Evolutionary conservation across 2,329 filamentous ascomycete genomes (phyloP), one percentile per base, ranked within the genome.

Genomic region (Penicillium corylophilum): DNA sequence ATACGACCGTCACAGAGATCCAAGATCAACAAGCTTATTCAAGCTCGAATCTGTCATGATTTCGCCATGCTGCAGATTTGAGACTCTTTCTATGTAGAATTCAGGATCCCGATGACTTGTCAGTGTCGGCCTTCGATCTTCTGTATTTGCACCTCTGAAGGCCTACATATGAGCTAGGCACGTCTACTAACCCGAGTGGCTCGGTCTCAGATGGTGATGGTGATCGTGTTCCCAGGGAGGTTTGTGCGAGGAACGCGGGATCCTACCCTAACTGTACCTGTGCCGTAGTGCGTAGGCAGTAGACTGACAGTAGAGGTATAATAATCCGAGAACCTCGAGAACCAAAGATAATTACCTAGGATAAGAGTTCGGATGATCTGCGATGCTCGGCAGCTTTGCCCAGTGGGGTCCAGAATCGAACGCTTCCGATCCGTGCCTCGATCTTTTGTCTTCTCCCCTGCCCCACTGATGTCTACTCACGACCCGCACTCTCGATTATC

Each of bases 311-410:
- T 16, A 8, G 15, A 35, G 18, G 8, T 12, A 12, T 12, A 20
- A 36, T 16, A 18, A 18, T 16, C n/a, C 2, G 18, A 10, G 7
- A 36, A 9, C 16, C 8, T 18, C 10, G 6, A 29, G 20, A 22
- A 15, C 15, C 23, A 29, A 3, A 28, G 31, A 12, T 8, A 28
- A n/a, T 43, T n/a, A 39, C 39, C 41, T 35, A n/a, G n/a, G 10
- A 20, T 22, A 20, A 47, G 5, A 24, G 16, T 31, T 39, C 56
- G 54, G 54, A 38, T 56, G 56, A 56, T 59, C 56, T 51, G 35
- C 55, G 39, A 39, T 29, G 48, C 48, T 59, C 46, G 56, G 54
- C 48, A 50, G 48, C 39, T 43, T 50, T 54, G 33, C 35, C 48
- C 46, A n/a, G 56, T 51, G 48, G 46, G 26, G 40, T 33, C 31